Evolutionary conservation across 2,329 filamentous ascomycete species (phyloP), one percentile per base, ranked within the genome.

Genomic region (Alternaria brassicicola): DNA sequence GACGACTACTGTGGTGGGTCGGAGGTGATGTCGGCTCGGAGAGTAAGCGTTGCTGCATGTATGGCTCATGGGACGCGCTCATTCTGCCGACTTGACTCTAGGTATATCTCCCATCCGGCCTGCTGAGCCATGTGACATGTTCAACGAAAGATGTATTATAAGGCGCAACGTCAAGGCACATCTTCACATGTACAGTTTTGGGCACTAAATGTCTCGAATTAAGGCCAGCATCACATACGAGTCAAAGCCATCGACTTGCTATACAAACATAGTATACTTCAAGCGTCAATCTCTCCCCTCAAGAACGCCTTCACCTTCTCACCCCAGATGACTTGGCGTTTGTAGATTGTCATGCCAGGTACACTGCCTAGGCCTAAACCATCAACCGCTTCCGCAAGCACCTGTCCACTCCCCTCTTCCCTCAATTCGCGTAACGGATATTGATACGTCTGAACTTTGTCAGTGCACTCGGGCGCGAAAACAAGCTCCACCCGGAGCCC

Each of bases 301-400:
- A 87, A 66, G 75, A 80, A 87, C 46, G 75, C 76, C 69, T 81
- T 82, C 12, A 86, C 82, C 53, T 81, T 82, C 39, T 84, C 78
- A 9, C 82, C 85, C 86, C 85, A 88, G 0, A 85, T 78, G 15
- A 82, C 78, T 7, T 80, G 80, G 28, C 82, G 75, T 74, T 89
- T 89, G 69, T 89, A 89, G 45, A 81, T 78, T 59, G 80, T 77
- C 73, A 89, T 88, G 17, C 73, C 78, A 2, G 86, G 86, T 43
- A 83, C 83, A 78, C 77, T 88, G 0, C 87, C 87, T 49, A 70
- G 73, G 33, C 78, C 80, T 66, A 89, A 67, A 1, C 87, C 87
- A 56, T 89, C 86, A 68, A 88, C 85, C 2, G 86, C 86, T 33
- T 73, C 64, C 0, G 83, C 84, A 51, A 89, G 68, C 7, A 80